Evolutionary conservation across 2,329 filamentous ascomycete genomes (phyloP), one percentile per base, ranked within the genome.

Genomic region (Dothistroma septosporum): DNA sequence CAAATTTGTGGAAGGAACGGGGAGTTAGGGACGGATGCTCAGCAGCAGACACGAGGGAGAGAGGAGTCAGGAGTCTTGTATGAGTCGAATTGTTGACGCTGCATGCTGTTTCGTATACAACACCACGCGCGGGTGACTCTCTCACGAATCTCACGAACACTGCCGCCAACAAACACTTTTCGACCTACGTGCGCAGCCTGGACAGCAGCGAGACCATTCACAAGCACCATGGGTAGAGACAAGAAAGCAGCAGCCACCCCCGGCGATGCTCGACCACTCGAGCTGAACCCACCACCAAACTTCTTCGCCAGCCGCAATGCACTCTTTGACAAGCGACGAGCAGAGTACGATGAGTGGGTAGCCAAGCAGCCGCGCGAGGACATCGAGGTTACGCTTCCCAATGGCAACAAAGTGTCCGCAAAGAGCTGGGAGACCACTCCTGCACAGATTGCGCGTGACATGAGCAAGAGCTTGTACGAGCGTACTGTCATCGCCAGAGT

Each of bases 341-440:
- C 90, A 67, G 85, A 89, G 74, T 86, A 91, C 72, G 88, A 95
- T 68, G 88, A 88, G 61, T 90, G 94, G 74, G 78, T 91, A 65
- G 82, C 84, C 57, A 76, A 80, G 66, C 88, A 89, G 77, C 87
- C 89, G 44, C 87, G 87, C 68, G 86, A 90, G 71, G 81, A 86
- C 65, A 93, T 93, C 75, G 85, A 82, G 61, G 83, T 93, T 70
- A 89, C 87, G 54, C 82, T 94, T 64, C 85, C 84, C 66, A 87
- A 91, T 76, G 90, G 90, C 65, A 86, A 84, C 69, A 78, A 87
- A 69, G 84, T 87, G 72, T 77, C 85, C 65, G 94, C 90, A 64
- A 93, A 88, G 67, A 87, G 92, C 54, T 97, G 90, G 89, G 91
- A 95, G 79, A 97, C 92, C 68, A 95, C 92, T 16, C 94, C 94